Evolutionary conservation across 2,329 filamentous ascomycete species (phyloP).

Genomic region (Cladosporium sp.): DNA sequence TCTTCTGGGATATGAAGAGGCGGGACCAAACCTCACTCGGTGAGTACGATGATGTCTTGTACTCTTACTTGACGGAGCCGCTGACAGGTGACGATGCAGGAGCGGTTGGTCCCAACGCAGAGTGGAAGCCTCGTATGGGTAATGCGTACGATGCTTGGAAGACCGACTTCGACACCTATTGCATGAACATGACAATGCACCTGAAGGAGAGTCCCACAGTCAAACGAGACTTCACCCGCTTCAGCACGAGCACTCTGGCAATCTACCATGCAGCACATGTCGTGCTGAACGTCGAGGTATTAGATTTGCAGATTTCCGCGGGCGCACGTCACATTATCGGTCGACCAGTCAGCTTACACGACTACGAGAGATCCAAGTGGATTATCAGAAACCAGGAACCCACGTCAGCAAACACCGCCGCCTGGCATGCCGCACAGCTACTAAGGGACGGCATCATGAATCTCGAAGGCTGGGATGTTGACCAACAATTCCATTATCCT

Average conservation of each 20-base stretch:
- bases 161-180: conserved; percentile 53
- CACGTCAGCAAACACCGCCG: conserved; percentile 39
- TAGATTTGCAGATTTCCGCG: conserved; percentile 60
- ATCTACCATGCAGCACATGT: conserved; percentile 58
- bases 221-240: conserved; percentile 42
- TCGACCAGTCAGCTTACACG: conserved; percentile 47
- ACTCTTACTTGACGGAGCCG: neutral
- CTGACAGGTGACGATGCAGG: neutral
- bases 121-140: conserved; percentile 51
- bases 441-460: conserved; percentile 48
- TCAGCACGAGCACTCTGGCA: conserved; percentile 48
- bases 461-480: conserved; percentile 49
- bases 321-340: conserved; percentile 58
- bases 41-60: conserved; percentile 23
- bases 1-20: conserved; percentile 59
- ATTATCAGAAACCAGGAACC: conserved; percentile 43
- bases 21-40: conserved; percentile 59
- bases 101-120: conserved; percentile 22
- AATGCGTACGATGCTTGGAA: conserved; percentile 57
- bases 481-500: conserved; percentile 56
- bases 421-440: conserved; percentile 53
- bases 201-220: conserved; percentile 29
- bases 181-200: conserved; percentile 35
- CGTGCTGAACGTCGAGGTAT: conserved; percentile 54
- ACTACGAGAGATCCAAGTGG: conserved; percentile 49